phyloP scores from a whole-genome alignment of 2,329 filamentous ascomycete species.

The Pyrenochaeta sp. region DNA sequence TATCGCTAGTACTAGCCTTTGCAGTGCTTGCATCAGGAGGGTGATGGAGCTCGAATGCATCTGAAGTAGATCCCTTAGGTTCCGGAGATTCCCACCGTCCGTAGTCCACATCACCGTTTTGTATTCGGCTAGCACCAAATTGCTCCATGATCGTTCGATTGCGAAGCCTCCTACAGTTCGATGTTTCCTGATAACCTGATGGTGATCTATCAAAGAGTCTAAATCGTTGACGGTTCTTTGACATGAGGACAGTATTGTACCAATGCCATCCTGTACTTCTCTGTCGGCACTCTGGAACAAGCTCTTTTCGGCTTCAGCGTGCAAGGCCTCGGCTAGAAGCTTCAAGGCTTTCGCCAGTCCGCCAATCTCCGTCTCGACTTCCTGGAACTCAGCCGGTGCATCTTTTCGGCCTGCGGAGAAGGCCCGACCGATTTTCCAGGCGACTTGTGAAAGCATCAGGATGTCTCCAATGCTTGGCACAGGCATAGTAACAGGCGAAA shows the following conservation, averaged over 20 bases:
- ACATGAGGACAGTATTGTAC: slow-evolving; percentile 51
- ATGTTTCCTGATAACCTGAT: slow-evolving; percentile 55
- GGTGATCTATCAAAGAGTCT: slow-evolving; percentile 55
- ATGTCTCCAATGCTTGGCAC: slow-evolving; percentile 54
- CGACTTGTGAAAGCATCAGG: slow-evolving; percentile 56
- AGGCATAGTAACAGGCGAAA: slow-evolving; percentile 31
- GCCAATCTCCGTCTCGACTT: slow-evolving; percentile 54
- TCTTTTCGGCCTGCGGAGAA: slow-evolving; percentile 53
- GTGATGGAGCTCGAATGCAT: slow-evolving; percentile 54
- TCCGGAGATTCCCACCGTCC: slow-evolving; percentile 53
- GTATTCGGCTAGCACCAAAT: slow-evolving; percentile 53
- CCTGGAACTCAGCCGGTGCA: slow-evolving; percentile 53
- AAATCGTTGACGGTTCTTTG: slow-evolving; percentile 53
- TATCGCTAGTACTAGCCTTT: slow-evolving; percentile 44
- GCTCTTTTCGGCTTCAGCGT: slow-evolving; percentile 44
- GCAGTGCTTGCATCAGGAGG: slow-evolving; percentile 52
- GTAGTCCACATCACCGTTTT: slow-evolving; percentile 57
- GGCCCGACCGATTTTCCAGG: slow-evolving; percentile 56
- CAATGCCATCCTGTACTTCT: slow-evolving; percentile 49
- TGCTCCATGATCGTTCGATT: slow-evolving; percentile 56
- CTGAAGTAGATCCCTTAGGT: slow-evolving; percentile 52
- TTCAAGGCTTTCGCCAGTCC: slow-evolving; percentile 54
- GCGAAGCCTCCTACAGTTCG: slow-evolving; percentile 51
- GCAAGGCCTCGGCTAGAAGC: slow-evolving; percentile 56
- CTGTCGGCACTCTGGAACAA: slow-evolving; percentile 47